Evolutionary conservation across 2,329 filamentous ascomycete genomes (phyloP), one percentile per base, ranked within the genome.

Genomic region (Nemania sp.): DNA sequence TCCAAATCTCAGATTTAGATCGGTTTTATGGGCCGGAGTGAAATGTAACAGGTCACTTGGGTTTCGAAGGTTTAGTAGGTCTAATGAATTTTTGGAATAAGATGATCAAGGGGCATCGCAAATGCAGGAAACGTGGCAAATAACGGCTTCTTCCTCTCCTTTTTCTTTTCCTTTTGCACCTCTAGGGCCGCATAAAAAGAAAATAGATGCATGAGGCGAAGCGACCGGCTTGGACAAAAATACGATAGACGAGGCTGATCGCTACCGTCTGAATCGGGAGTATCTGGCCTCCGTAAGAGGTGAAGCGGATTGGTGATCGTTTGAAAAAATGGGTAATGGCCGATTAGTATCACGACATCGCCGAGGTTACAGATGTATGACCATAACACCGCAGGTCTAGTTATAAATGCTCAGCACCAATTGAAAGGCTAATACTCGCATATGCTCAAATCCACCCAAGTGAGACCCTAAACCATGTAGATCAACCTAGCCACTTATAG

Each of bases 291-390:
- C 22, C 13, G 8, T 22, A 29, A 15, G 27, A 51, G 43, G 38
- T 43, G 8, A 29, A 49, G 13, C 45, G 18, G 24, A 32, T 51
- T 47, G 2, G 29, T 22, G 7, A 58, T 26, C 15, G 15, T 11
- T 22, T 18, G 6, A 8, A 7, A 18, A 18, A 38, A 53, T 38
- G 15, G 18, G 15, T 20, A 45, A 8, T 45, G 11, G 11, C 8
- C 11, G 6, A n/a, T 58, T 18, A 27, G 35, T 27, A 18, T 38
- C 11, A 22, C 47, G 35, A 68, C 24, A 63, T 66, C 38, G 45
- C 38, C 53, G 52, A 18, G n/a, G 29, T 5, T 20, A 41, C 27
- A 13, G 41, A 10, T 51, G 47, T 18, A 18, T 51, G 22, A 13
- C 24, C 24, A 6, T 27, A 13, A 11, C 18, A 13, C 24, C 27